These are phyloP conservation scores for Colletotrichum sp. DNA, from an alignment of 2,329 filamentous ascomycete species.

Conservation along the genomic window DNA sequence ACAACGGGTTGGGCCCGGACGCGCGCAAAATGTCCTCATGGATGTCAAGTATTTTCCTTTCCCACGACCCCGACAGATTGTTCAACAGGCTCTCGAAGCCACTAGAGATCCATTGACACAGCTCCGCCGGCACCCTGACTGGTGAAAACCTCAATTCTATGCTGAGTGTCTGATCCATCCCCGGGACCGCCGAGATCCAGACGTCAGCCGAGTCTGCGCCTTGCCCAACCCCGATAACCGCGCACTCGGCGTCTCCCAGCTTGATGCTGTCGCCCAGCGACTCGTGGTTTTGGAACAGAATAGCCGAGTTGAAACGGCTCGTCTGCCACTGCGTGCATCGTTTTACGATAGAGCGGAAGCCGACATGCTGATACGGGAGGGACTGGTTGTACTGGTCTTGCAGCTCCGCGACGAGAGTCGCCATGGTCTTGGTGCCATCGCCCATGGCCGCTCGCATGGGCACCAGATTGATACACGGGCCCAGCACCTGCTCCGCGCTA, in stretches of 20 bases:
- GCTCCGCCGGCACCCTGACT: accelerated
- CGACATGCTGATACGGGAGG: not conserved
- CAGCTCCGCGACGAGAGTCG: not conserved
- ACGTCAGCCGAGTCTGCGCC: not conserved
- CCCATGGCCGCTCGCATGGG: not conserved
- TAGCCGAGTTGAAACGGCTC: not conserved
- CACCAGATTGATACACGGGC: not conserved
- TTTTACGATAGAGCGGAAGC: not conserved
- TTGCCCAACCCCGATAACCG: accelerated
- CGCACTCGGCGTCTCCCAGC: not conserved
- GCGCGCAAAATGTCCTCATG: not conserved
- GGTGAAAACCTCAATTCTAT: not conserved
- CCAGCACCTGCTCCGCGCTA: not conserved
- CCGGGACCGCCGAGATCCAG: not conserved
- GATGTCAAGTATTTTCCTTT: not conserved
- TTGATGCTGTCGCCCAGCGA: not conserved
- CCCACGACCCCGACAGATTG: not conserved
- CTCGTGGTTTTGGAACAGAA: not conserved
- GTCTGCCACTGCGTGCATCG: not conserved
- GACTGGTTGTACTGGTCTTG: not conserved
- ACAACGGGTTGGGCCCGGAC: not conserved
- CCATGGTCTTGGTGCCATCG: not conserved
- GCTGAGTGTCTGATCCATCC: not conserved
- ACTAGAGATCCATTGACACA: not conserved
- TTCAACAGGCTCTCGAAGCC: not conserved